Evolutionary conservation across 805 yeast species (phyloP), one percentile per base, ranked within the genome.

Genomic region (Candida arabinofermentans): DNA sequence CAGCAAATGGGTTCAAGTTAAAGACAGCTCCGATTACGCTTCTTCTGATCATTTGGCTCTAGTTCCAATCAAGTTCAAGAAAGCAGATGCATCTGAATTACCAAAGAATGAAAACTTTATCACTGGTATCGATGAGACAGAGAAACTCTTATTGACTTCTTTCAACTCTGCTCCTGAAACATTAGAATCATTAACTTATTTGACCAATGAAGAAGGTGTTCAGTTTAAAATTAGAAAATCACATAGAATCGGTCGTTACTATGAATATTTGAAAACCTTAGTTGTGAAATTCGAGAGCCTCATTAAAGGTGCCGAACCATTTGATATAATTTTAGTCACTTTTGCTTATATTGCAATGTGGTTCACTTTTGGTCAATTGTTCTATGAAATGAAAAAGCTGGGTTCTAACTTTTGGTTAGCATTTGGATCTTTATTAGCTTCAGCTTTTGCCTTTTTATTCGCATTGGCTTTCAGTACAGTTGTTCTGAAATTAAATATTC

Each of bases 371-470:
- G 65, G 77, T 45, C 79, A 80, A 46, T 74, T 91, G 24, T 90
- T 86, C 54, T 55, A 77, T 44, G 89, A 87, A 51, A 83, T 91
- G 93, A 68, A 67, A 50, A 67, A 72, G 39, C 67, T 83, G 23
- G 96, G 96, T 23, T 87, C 97, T 24, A 84, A 78, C 53, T 82
- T 87, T 54, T 88, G 96, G 95, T 72, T 93, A 40, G 91, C 85
- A 8, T 74, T 86, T 51, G 78, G 95, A 13, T 82, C 95, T 4
- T 64, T 91, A 29, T 68, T 84, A 23, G 80, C 91, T 10, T 85
- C 96, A 3, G 76, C 83, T 19, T 84, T 86, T 65, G 95, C 96
- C 2, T 84, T 93, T 55, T 67, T 88, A 43, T 77, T 86, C 50
- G 96, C 96, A 2, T 70, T 85, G 36, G 79, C 77, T 46, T 67